Base-by-base conservation (phyloP, 169 alveolate genomes). In the Fabrea salina region DNA sequence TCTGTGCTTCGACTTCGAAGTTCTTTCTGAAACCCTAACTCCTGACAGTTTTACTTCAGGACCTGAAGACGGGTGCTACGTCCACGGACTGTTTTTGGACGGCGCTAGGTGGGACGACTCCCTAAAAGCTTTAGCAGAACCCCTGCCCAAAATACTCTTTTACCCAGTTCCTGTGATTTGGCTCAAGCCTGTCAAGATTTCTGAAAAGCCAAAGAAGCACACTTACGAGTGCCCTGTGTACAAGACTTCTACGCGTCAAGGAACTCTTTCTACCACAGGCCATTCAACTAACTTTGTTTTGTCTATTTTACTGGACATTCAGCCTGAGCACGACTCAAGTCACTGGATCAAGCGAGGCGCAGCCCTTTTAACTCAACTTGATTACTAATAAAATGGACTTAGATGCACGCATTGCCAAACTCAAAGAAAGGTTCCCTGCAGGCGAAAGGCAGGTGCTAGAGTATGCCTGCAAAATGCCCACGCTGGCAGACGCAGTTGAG, bases 261-360 rank as follows among this genome's bases (percentile, higher is more conserved):
- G 98, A 49, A 95, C 97, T 39, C 85, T 93, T n/a, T 82, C 94
- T 35, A 95, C 98, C 16, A 93, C 98, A 6, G 98, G 99, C 43
- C 97, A 94, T 72, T 92, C 97, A 7, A 94, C 98, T 19, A 96
- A 96, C 89, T 95, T 89, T 84, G 97, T 96, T n/a, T 75, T 92
- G 75, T 84, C 93, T 67, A 89, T 95, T 43, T 75, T 82, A 37
- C 85, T 96, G 40, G 89, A 94, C 16, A 93, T 93, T 37, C 86
- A 91, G 22, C 88, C 90, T 64, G 91, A 92, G 39, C 97, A 95
- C 79, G 66, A 84, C 19, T 92, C 91, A 56, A 82, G 84, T 51
- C 95, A 94, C 87, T 96, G 99, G 99, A 82, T 93, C 13, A 95
- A 96, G 92, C 91, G 98, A 77, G 99, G 99, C 43, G 98, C 95